Evolutionary conservation across 192 early-diverging fungal species (phyloP), one percentile per base, ranked within the genome.

Genomic region (Podila epicladia): DNA sequence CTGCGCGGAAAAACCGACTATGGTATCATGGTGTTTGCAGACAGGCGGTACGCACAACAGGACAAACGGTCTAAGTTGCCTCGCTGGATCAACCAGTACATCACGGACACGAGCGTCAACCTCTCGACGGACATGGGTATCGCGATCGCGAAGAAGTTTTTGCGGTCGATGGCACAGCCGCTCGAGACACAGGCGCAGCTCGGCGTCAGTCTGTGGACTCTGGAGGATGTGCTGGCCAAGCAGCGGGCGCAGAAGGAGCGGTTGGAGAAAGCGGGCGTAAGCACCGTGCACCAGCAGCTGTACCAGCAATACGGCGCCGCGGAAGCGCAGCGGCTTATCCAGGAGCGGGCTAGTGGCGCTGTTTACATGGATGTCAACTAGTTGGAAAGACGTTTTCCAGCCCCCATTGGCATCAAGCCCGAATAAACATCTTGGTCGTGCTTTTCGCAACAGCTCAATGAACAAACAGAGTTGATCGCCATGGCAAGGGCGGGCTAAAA

Each of bases 11-110:
- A 99, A 76, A 96, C 93, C 0, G 98, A 99, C 84, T 99, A 99
- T 71, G 98, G 98, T 24, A 80, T 99, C 57, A 99, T 99, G 98
- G 91, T 99, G 38, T 95, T 99, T 89, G 97, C 97, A 2, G 98
- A 99, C 60, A 66, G 93, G 86, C 87, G 98, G 65, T 99, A 98
- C 84, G 93, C 95, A 26, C 89, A 97, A 26, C 90, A 91, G 3
- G 98, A 99, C 73, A 99, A 99, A 83, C 91, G 97, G 8, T 91
- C 89, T 31, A 99, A 99, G 85, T 83, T 99, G 69, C 98, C 98
- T 19, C 94, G 93, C 82, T 99, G 98, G 98, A 99, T 99, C 75
- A 91, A 88, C 61, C 88, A 92, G 31, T 94, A 94, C 82, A 91
- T 99, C 74, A 93, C 90, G 0, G 97, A 99, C 62, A 91, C 93